These are phyloP conservation scores for Beauveria caledonica DNA, from an alignment of 2,329 filamentous ascomycete genomes.

Conservation along the genomic window DNA sequence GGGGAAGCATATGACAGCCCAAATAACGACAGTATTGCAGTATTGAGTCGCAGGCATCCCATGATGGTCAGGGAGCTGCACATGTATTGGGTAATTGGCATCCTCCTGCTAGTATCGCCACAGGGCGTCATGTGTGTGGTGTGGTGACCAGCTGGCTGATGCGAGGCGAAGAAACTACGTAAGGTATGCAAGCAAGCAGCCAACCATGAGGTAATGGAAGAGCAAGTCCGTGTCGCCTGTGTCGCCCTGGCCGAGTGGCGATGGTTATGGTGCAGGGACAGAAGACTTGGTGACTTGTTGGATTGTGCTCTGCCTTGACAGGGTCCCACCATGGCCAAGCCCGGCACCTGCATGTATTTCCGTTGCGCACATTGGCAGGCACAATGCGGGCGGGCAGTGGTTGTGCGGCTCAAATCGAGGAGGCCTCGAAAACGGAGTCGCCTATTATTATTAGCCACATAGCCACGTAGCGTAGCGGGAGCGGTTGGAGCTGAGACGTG, in stretches of 20 bases:
- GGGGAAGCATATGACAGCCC: slow-evolving; percentile 4
- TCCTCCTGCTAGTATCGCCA: background rate
- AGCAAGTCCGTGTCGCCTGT: background rate
- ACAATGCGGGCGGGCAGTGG: slow-evolving; percentile 2
- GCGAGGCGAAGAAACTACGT: slow-evolving; percentile 1
- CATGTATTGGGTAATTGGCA: background rate
- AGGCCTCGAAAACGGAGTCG: background rate
- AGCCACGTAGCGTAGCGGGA: background rate
- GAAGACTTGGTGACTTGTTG: background rate
- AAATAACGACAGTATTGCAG: background rate
- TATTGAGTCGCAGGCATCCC: background rate
- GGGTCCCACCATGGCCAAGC: background rate
- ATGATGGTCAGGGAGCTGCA: background rate
- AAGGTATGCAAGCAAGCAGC: slow-evolving; percentile 6
- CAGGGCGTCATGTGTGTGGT: background rate
- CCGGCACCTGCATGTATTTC: background rate
- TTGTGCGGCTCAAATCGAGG: slow-evolving; percentile 5
- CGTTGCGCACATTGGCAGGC: background rate
- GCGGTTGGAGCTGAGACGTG: background rate
- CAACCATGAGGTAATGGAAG: background rate
- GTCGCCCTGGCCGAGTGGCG: slow-evolving; percentile 4
- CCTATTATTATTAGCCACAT: too few relatives aligned
- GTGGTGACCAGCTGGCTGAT: slow-evolving; percentile 7
- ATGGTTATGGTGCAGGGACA: background rate
- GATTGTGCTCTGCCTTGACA: background rate